Evolutionary conservation across 106 monocot species (phyloP).

Genomic region (Dioscorea dumetorum): DNA sequence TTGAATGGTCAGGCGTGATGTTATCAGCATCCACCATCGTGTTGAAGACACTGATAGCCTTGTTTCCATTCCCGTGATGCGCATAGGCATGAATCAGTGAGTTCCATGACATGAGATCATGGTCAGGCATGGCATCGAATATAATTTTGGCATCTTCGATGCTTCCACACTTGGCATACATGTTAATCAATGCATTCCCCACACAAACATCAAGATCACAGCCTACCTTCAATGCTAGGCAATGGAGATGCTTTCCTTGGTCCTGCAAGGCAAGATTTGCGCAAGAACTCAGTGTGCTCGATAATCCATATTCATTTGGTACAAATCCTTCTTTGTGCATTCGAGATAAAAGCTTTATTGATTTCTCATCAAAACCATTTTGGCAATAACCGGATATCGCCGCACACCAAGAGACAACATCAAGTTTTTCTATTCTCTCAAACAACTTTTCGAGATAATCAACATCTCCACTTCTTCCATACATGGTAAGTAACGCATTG

Average conservation of each 20-base stretch:
- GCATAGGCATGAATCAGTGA: slow-evolving; percentile 64
- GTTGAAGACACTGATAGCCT: slow-evolving; percentile 23
- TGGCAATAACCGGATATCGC: slow-evolving; percentile 64
- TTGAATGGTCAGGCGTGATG: slow-evolving; percentile 42
- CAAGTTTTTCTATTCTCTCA: slow-evolving; percentile 24
- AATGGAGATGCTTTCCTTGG: slow-evolving; percentile 68
- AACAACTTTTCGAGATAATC: slow-evolving; percentile 44
- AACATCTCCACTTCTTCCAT: slow-evolving; percentile 32
- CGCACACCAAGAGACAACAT: slow-evolving; percentile 53
- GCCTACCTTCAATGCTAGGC: slow-evolving; percentile 49
- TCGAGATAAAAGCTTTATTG: slow-evolving; percentile 22
- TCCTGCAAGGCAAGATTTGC: slow-evolving; percentile 44
- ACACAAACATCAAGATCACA: slow-evolving; percentile 44
- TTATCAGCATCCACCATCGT: slow-evolving; percentile 17
- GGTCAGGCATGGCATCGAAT: slow-evolving; percentile 43
- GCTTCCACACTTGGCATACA: slow-evolving; percentile 68
- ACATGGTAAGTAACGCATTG: slow-evolving; percentile 68
- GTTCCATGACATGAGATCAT: slow-evolving; percentile 68
- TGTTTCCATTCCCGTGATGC: slow-evolving; percentile 29
- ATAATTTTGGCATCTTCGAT: slow-evolving; percentile 31
- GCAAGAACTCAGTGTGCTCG: slow-evolving; percentile 59
- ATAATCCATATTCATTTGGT: slow-evolving; percentile 59
- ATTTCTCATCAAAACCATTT: slow-evolving; percentile 37
- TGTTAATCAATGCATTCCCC: slow-evolving; percentile 64
- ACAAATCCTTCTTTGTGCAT: slow-evolving; percentile 49